Percentiles rank a stretch among this genome's conserved stretches.
These are phyloP conservation scores for Coniochaeta ligniaria DNA, from an alignment of 2,329 filamentous ascomycete genomes.

Conservation along the genomic window DNA sequence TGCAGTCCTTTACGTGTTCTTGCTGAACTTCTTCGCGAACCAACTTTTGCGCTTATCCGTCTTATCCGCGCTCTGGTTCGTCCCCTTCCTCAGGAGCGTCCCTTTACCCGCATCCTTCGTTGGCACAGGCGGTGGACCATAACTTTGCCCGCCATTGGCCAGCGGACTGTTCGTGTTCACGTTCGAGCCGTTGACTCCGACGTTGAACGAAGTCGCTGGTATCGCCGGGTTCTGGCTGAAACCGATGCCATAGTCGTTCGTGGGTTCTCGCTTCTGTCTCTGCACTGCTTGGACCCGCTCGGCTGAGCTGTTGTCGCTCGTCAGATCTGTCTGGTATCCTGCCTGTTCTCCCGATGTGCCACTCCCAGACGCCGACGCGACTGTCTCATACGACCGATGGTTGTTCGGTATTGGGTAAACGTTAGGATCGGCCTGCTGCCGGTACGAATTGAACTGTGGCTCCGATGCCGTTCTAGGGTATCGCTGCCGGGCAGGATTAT, in stretches of 20 bases:
- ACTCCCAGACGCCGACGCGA: slow-evolving; percentile 68
- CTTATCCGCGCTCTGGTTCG: slow-evolving; percentile 6
- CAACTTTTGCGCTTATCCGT: slow-evolving; percentile 81
- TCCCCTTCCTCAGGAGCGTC: slow-evolving; percentile 16
- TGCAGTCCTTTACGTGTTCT: slow-evolving; percentile 26
- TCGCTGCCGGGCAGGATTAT: slow-evolving; percentile 19
- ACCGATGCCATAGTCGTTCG: slow-evolving; percentile 59
- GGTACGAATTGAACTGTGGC: slow-evolving; percentile 28
- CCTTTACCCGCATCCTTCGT: slow-evolving; percentile 20
- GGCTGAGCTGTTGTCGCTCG: slow-evolving; percentile 85
- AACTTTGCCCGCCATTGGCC: slow-evolving; percentile 7
- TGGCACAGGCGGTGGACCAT: slow-evolving; percentile 21
- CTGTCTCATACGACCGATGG: slow-evolving; percentile 80
- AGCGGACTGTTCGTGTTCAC: slow-evolving; percentile 8
- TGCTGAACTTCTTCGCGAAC: slow-evolving; percentile 79
- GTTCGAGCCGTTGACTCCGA: slow-evolving; percentile 16
- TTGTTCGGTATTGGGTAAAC: slow-evolving; percentile 53
- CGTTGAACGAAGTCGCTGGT: slow-evolving; percentile 31
- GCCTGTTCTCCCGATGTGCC: slow-evolving; percentile 67
- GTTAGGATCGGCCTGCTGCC: slow-evolving; percentile 32
- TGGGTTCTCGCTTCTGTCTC: slow-evolving; percentile 41
- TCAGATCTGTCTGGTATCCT: slow-evolving; percentile 76
- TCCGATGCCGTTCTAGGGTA: slow-evolving; percentile 39
- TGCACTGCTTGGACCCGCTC: slow-evolving; percentile 59
- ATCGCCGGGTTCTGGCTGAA: slow-evolving; percentile 37